Evolutionary conservation across 2,329 filamentous ascomycete species (phyloP).

Genomic region (Achaetomium macrosporum): DNA sequence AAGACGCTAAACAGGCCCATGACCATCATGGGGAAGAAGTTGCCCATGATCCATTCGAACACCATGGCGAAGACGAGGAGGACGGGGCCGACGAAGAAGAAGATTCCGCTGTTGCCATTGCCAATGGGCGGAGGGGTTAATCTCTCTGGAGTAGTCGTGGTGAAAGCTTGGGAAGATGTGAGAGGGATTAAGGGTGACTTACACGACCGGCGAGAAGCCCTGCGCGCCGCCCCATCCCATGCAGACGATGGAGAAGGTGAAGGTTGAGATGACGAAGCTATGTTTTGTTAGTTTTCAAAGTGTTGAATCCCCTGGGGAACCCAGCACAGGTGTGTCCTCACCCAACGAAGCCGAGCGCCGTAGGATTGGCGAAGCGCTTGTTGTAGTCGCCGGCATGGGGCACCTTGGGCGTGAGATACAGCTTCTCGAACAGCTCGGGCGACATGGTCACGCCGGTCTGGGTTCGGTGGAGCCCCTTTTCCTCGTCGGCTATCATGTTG

Average conservation of each 20-base stretch:
- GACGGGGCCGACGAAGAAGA: conserved; percentile 40
- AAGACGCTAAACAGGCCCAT: conserved; percentile 45
- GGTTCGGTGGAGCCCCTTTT: conserved; percentile 32
- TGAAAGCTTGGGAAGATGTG: too few species aligned
- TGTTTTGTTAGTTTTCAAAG: not conserved
- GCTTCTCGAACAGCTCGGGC: conserved; percentile 36
- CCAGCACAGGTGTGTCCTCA: too few species aligned
- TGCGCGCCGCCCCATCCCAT: conserved; percentile 35
- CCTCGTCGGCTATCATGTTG: conserved; percentile 25
- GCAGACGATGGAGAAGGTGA: conserved; percentile 32
- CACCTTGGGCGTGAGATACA: conserved; percentile 36
- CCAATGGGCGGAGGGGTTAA: too few species aligned
- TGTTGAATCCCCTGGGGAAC: too few species aligned
- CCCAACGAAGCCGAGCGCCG: conserved; percentile 34
- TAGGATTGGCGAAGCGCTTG: conserved; percentile 34
- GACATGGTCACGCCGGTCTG: conserved; percentile 34
- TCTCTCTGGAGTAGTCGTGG: too few species aligned
- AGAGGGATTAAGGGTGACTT: conserved; percentile 11
- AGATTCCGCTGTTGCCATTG: conserved; percentile 32
- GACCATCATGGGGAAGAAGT: conserved; percentile 48
- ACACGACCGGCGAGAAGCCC: conserved; percentile 32
- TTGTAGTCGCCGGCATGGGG: conserved; percentile 33
- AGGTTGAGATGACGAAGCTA: conserved; percentile 35
- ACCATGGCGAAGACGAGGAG: conserved; percentile 42
- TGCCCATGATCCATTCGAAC: conserved; percentile 49